Conservation (phyloP, 2,329 filamentous ascomycete species). For the Trichophyton schoenleinii region DNA sequence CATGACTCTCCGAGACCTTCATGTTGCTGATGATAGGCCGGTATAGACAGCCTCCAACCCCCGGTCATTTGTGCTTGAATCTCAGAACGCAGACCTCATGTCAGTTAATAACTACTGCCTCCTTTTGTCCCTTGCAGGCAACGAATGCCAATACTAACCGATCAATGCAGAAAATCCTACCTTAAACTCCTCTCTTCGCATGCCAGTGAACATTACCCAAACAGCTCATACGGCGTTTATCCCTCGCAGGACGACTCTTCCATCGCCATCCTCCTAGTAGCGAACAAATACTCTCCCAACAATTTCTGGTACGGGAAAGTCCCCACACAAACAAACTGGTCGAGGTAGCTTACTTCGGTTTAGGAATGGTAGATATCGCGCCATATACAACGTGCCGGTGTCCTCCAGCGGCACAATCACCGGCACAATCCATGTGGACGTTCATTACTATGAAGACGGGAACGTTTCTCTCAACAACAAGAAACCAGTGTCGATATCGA, state of each 20-base stretch:
- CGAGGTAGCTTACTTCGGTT: not conserved
- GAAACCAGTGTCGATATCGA: slow-evolving; percentile 54
- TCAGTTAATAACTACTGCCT: not conserved
- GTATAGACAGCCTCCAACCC: slow-evolving; percentile 64
- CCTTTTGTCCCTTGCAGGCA: not conserved
- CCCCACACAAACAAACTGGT: not conserved
- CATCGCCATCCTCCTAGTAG: slow-evolving; percentile 71
- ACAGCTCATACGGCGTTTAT: slow-evolving; percentile 68
- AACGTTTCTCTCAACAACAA: slow-evolving; percentile 89
- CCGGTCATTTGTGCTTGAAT: slow-evolving; percentile 68
- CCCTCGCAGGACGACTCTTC: slow-evolving; percentile 63
- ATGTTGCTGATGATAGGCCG: not conserved
- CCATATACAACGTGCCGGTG: slow-evolving; percentile 67
- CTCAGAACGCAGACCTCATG: slow-evolving; percentile 50
- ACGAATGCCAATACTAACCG: not conserved
- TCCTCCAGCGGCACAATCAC: slow-evolving; percentile 49
- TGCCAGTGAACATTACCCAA: slow-evolving; percentile 77
- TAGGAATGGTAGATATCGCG: slow-evolving; percentile 94
- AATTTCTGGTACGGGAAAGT: slow-evolving; percentile 68
- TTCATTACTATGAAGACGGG: slow-evolving; percentile 99
- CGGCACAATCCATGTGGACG: slow-evolving; percentile 80
- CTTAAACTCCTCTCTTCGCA: slow-evolving; percentile 65
- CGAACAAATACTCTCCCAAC: slow-evolving; percentile 93
- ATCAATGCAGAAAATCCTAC: slow-evolving; percentile 57
- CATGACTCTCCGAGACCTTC: slow-evolving; percentile 8